Base-by-base conservation (phyloP, 306 rosid species). In the Lablab purpureus region DNA sequence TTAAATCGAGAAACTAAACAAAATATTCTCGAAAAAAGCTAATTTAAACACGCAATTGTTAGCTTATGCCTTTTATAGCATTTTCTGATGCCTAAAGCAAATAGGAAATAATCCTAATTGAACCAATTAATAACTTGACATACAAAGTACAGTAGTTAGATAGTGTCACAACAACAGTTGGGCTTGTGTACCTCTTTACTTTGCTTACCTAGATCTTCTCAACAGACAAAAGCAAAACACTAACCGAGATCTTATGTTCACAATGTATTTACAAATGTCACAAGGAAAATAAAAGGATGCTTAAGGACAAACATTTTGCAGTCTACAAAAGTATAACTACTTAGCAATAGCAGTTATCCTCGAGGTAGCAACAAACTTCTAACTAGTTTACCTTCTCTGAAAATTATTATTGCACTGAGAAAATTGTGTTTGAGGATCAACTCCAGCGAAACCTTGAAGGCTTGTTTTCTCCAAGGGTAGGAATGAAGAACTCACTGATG, bases 361-460 rank as follows among this genome's bases (percentile, higher is more conserved):
- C 36, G 60, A 67, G 68, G 73, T 47, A 74, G 58, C 65, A 11
- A 47, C 68, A 79, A 81, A 69, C 17, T 13, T 37, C 73, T 75
- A 54, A 78, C 23, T 62, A 92, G 75, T 77, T 89, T 73, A 92
- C 88, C 89, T 82, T 86, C 87, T 85, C 64, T 73, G 85, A 80
- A 85, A 80, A 64, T 85, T 87, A 80, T 85, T 89, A 30, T 73
- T 83, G 76, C 77, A 71, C 80, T 89, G 88, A 63, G 88, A 67
- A 71, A 87, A 76, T 25, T 78, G 85, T 32, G 85, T 82, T 65
- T 81, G 83, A 21, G 94, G 81, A 86, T 81, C 88, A 71, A 85
- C 75, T 23, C 75, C 89, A 17, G 87, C 58, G 51, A 80, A 88
- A 82, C 85, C 81, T 8, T 84, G 88, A 60, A 55, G 76, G 73